phyloP scores from a whole-genome alignment of 306 rosid species.

The Lithocarpus polystachyus region DNA sequence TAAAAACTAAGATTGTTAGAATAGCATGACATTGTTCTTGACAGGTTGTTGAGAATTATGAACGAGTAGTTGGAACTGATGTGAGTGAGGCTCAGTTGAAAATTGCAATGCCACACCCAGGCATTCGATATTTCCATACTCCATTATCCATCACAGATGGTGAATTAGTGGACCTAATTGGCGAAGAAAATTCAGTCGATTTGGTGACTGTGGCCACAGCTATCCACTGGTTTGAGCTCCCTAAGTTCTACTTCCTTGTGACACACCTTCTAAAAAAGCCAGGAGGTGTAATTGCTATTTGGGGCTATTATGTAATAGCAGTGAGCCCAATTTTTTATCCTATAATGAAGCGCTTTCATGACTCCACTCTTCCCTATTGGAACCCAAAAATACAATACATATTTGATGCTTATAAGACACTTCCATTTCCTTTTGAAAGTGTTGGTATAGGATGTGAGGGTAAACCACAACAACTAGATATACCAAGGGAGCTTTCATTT shows the following conservation, averaged over 20 bases:
- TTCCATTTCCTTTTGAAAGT: neutral
- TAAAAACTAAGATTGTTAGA: too few relatives aligned
- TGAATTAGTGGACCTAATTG: too few relatives aligned
- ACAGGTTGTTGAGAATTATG: too few relatives aligned
- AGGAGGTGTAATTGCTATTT: slow-evolving; percentile 24
- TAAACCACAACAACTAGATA: neutral
- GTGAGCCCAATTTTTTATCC: neutral
- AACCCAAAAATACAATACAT: neutral
- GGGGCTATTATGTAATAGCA: neutral
- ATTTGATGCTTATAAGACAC: neutral
- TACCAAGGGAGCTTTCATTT: slow-evolving; percentile 6
- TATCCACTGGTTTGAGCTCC: slow-evolving; percentile 42
- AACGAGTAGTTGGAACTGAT: too few relatives aligned
- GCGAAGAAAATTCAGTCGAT: too few relatives aligned
- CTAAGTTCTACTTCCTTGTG: slow-evolving; percentile 21
- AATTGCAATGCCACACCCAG: too few relatives aligned
- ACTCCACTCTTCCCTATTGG: neutral
- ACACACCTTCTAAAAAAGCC: slow-evolving; percentile 26
- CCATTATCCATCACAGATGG: too few relatives aligned
- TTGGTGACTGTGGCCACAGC: slow-evolving; percentile 7
- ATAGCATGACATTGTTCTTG: too few relatives aligned
- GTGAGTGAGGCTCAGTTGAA: too few relatives aligned
- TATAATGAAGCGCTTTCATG: neutral
- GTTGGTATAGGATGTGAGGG: neutral
- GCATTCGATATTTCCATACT: too few relatives aligned